phyloP scores from a whole-genome alignment of 495 filamentous ascomycete species.

The Rusavskia elegans region DNA sequence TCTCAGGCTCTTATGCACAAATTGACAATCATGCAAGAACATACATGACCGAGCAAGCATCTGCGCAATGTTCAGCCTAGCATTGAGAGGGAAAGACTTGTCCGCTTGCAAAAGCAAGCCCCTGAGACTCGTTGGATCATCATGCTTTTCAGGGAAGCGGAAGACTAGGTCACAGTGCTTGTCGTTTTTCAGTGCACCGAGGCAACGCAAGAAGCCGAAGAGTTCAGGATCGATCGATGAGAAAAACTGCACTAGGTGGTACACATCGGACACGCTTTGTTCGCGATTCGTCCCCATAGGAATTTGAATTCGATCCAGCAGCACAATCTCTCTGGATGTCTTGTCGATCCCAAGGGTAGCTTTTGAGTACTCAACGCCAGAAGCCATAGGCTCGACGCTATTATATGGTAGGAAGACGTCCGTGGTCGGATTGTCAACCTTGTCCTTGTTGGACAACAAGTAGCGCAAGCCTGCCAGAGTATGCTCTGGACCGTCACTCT shows the following conservation, averaged over 20 bases:
- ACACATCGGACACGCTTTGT: not conserved
- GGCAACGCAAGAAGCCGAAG: not conserved
- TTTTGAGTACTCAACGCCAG: not conserved
- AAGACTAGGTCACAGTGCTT: slow-evolving; percentile 3
- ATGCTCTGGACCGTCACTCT: not conserved
- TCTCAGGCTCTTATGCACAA: slow-evolving; percentile 32
- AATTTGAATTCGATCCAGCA: not conserved
- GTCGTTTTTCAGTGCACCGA: not conserved
- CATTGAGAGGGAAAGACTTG: slow-evolving; percentile 7
- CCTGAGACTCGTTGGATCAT: slow-evolving; percentile 15
- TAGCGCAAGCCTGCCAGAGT: not conserved
- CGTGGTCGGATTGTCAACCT: not conserved
- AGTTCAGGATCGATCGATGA: not conserved
- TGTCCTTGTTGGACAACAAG: not conserved
- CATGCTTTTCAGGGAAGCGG: not conserved
- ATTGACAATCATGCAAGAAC: slow-evolving; percentile 21
- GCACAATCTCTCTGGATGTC: not conserved
- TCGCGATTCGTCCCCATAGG: not conserved
- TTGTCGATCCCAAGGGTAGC: not conserved
- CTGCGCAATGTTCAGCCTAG: slow-evolving; percentile 17
- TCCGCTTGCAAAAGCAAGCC: slow-evolving; percentile 1
- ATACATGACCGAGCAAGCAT: slow-evolving; percentile 21
- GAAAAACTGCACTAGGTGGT: not conserved
- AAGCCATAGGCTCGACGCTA: not conserved
- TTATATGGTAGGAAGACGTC: not conserved